Evolutionary conservation across 2,329 filamentous ascomycete genomes (phyloP), one percentile per base, ranked within the genome.

Genomic region (Penicillium sp.): DNA sequence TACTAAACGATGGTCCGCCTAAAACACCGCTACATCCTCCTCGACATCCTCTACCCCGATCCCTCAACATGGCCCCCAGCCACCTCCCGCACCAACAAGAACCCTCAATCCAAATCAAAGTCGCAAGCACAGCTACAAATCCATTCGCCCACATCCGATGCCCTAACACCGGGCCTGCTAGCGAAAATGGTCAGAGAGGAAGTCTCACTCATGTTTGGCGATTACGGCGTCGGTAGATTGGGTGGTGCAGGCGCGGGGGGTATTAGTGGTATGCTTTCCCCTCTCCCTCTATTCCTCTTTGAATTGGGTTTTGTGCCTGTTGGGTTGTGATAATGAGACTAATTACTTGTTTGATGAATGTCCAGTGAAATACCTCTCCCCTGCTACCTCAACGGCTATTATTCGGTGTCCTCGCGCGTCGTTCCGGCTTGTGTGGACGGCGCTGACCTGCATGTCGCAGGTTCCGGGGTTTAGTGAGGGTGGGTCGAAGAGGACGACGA

Each of bases 11-110:
- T 98, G 93, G 93, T 98, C 53, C 88, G 93, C 65, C 81, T 97
- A 59, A 98, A 98, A 72, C 86, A 95, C 70, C 84, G 93, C 62
- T 98, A 98, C 69, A 80, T 98, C 17, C 82, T 97, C n/a, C 81
- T 97, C 54, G 88, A 95, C 66, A 89, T 97, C 57, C 77, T 97
- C 41, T 96, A 96, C 63, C 88, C 90, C 0, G 77, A 82, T 6
- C 57, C 62, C n/a, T 53, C 53, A n/a, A 59, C 64, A 46, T 62
- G 59, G 58, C 73, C 80, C 9, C 26, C 51, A 52, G 50, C 45
- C 3, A 70, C 58, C 59, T 72, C 40, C n/a, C n/a, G n/a, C n/a
- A n/a, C n/a, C n/a, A n/a, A n/a, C n/a, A n/a, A n/a, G n/a, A n/a
- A n/a, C n/a, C n/a, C n/a, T n/a, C n/a, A n/a, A n/a, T n/a, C n/a